phyloP scores from a whole-genome alignment of 441 rosid species.

The Macaranga tanarius region DNA sequence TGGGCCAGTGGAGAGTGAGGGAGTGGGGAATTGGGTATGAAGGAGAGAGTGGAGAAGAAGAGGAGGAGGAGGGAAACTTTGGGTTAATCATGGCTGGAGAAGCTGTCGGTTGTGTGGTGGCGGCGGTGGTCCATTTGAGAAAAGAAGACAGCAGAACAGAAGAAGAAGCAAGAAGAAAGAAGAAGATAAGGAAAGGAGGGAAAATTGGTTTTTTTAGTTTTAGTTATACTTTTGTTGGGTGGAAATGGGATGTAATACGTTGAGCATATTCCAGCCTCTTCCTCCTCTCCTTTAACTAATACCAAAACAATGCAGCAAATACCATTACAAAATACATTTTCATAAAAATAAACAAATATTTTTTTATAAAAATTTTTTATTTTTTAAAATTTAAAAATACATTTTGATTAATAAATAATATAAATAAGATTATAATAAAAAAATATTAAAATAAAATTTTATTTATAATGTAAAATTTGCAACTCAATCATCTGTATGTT shows the following conservation, averaged over 20 bases:
- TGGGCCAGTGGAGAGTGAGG: background rate
- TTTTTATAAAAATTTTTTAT: no score
- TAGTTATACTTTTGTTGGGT: constrained; percentile 14
- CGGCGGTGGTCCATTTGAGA: constrained; percentile 35
- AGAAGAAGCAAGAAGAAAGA: background rate
- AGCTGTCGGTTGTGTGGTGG: no score
- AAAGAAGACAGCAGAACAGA: background rate
- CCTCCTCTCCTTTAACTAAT: background rate
- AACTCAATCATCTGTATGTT: no score
- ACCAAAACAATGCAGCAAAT: no score
- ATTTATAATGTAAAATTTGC: no score
- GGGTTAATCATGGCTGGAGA: constrained; percentile 33
- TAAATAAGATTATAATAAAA: no score
- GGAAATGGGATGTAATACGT: constrained; percentile 50
- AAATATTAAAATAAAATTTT: no score
- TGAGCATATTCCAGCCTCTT: constrained; percentile 6
- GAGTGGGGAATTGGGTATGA: constrained; percentile 22
- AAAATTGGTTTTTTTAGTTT: background rate
- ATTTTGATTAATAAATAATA: no score
- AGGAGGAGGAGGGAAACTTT: constrained; percentile 18
- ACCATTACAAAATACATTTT: no score
- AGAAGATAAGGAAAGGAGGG: background rate
- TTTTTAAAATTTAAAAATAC: no score
- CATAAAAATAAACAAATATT: no score
- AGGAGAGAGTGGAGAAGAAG: constrained; percentile 10